Evolutionary conservation across 1,284 basidiomycete genomes (phyloP), one percentile per base, ranked within the genome.

Genomic region (Porogramme epimiltina): DNA sequence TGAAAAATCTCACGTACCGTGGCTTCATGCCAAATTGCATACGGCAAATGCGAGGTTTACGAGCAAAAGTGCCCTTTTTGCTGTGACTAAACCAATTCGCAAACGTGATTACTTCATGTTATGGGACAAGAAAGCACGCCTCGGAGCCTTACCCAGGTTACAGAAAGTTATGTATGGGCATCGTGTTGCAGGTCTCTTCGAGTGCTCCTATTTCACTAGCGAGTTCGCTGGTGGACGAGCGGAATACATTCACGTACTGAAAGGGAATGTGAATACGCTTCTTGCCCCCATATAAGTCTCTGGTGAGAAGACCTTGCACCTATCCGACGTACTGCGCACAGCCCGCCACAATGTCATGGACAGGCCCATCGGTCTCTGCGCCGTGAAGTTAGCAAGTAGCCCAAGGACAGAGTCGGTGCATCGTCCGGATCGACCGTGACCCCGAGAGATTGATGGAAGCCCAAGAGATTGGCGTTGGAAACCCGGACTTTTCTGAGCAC

Each of bases 11-110:
- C 47, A 73, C 78, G 87, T 11, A 87, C 91, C 45, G 89, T 91
- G 13, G 80, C 82, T 0, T 84, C 83, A 0, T 92, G 91, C 81
- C 87, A 91, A 61, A 84, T 90, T 48, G 85, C 85, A 0, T 93
- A 90, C 62, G 89, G 90, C 4, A 74, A 82, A 39, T 92, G 90
- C 70, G 65, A 74, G 39, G 90, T 80, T 67, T 92, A 89, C 78
- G 73, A 89, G 67, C 70, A 88, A 63, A 87, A 88, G 60, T 72
- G 87, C 0, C 86, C 83, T 0, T 85, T 82, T 1, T 83, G 89
- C 69, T 93, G 89, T 65, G 84, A 89, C 52, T 69, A 73, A 19
- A 91, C 87, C 16, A 91, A 90, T 70, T 76, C 79, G 51, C 86
- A 83, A 9, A 77, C 74, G 77, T 84, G 67, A 59, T 79, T 73